Conservation (phyloP, 2,329 filamentous ascomycete species). For the Aureobasidium melanogenum region DNA sequence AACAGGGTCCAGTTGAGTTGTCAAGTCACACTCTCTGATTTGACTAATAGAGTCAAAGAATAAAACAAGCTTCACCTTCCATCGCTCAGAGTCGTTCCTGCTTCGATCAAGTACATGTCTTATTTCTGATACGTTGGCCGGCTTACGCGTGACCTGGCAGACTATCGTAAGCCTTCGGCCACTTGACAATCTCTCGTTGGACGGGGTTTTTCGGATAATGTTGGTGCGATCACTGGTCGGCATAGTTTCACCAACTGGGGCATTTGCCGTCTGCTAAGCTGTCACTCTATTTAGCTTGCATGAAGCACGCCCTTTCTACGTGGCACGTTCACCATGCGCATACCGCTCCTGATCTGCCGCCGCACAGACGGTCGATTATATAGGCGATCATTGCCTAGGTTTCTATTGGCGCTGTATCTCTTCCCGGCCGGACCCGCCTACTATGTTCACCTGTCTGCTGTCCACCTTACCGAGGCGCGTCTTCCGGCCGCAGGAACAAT, state of each 20-base stretch:
- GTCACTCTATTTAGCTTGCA: slow-evolving; percentile 8
- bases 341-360: slow-evolving; percentile 10
- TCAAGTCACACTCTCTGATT: neutral
- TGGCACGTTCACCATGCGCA: slow-evolving; percentile 8
- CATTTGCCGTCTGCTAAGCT: neutral
- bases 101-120: neutral
- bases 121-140: neutral
- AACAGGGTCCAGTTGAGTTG: neutral
- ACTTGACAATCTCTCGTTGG: neutral
- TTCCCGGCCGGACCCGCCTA: slow-evolving; percentile 2
- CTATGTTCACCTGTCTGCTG: neutral
- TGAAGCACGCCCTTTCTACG: slow-evolving; percentile 2
- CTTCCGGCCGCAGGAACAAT: neutral
- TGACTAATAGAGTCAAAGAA: neutral
- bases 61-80: neutral
- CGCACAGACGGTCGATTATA: slow-evolving; percentile 7
- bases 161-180: neutral
- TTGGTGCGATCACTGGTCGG: neutral
- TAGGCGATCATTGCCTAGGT: neutral
- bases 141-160: neutral
- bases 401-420: neutral
- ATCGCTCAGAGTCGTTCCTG: neutral
- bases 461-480: neutral
- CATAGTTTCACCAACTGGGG: neutral
- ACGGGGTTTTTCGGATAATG: neutral